Evolutionary conservation across 208 protist genomes (phyloP).

Genomic region (Trypanosoma mega): DNA sequence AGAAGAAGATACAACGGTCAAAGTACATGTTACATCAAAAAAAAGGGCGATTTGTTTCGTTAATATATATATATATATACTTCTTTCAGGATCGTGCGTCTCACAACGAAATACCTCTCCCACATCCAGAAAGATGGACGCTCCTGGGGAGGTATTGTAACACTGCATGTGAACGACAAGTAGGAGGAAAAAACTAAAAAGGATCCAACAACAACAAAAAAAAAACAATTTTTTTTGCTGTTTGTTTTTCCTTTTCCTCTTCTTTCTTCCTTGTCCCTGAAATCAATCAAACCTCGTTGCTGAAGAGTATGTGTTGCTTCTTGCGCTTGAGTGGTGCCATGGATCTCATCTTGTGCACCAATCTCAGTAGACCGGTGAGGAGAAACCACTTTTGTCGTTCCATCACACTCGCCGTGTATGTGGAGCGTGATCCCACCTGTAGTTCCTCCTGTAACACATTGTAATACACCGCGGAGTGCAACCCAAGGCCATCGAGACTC

Average conservation of each 20-base stretch:
- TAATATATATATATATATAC: too few relatives aligned
- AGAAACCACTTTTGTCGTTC: constrained; percentile 70
- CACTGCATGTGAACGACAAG: too few relatives aligned
- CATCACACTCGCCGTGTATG: constrained; percentile 66
- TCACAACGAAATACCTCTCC: too few relatives aligned
- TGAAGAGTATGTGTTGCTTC: constrained; percentile 87
- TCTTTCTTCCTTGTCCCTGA: not conserved
- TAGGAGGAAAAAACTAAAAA: constrained; percentile 3
- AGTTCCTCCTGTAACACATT: constrained; percentile 81
- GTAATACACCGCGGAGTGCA: constrained; percentile 84
- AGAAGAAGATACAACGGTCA: too few relatives aligned
- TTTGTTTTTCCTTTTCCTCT: not conserved
- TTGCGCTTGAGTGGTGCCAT: constrained; percentile 87
- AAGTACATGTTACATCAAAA: too few relatives aligned
- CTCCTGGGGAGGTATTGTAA: too few relatives aligned
- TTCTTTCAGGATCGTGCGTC: too few relatives aligned
- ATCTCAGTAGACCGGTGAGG: constrained; percentile 46
- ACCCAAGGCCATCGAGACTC: constrained; percentile 41
- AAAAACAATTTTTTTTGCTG: not conserved
- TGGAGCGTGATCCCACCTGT: constrained; percentile 71
- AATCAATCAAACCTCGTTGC: constrained; percentile 70
- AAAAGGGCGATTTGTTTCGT: too few relatives aligned
- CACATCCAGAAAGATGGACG: too few relatives aligned
- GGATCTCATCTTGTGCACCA: constrained; percentile 75
- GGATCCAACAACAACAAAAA: constrained; percentile 1